Conservation (phyloP, 2,329 filamentous ascomycete species). For the Truncatella angustata region DNA sequence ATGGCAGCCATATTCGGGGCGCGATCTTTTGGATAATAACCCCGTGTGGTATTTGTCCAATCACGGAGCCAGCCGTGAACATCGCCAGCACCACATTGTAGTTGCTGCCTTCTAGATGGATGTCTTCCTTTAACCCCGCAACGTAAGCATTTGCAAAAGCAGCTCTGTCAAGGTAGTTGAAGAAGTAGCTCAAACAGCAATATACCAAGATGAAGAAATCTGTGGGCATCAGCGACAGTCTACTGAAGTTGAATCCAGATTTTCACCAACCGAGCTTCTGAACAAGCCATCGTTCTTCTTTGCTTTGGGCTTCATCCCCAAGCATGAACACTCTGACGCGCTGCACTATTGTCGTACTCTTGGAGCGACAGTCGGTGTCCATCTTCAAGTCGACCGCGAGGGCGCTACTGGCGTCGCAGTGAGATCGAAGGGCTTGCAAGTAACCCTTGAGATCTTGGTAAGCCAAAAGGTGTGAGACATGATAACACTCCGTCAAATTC, state of each 20-base stretch:
- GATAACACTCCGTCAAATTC: too few relatives aligned
- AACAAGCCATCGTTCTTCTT: constrained; percentile 27
- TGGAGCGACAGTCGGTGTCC: not conserved
- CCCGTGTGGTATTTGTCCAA: constrained; percentile 43
- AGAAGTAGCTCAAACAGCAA: constrained; percentile 33
- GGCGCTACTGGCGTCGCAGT: not conserved
- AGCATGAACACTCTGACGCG: constrained; percentile 3
- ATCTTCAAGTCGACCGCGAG: not conserved
- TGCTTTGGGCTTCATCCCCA: constrained; percentile 10
- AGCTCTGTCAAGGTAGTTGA: constrained; percentile 40
- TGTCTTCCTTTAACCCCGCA: constrained; percentile 36
- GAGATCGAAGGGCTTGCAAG: too few relatives aligned
- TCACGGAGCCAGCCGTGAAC: constrained; percentile 26
- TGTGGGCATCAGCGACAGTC: constrained; percentile 8
- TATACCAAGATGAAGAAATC: constrained; percentile 35
- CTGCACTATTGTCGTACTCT: not conserved
- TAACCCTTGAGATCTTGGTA: too few relatives aligned
- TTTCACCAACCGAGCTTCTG: constrained; percentile 25
- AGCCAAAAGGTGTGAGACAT: too few relatives aligned
- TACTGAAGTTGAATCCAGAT: not conserved
- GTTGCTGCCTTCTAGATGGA: constrained; percentile 35
- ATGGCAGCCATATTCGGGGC: constrained; percentile 45
- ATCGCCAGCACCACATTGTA: constrained; percentile 36
- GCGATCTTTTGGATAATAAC: constrained; percentile 46
- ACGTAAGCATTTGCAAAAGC: constrained; percentile 44